Percentiles rank a stretch among this genome's conserved stretches.
These are phyloP conservation scores for Conticribra guillardii DNA, from an alignment of 108 stramenopile genomes.

Conservation along the genomic window DNA sequence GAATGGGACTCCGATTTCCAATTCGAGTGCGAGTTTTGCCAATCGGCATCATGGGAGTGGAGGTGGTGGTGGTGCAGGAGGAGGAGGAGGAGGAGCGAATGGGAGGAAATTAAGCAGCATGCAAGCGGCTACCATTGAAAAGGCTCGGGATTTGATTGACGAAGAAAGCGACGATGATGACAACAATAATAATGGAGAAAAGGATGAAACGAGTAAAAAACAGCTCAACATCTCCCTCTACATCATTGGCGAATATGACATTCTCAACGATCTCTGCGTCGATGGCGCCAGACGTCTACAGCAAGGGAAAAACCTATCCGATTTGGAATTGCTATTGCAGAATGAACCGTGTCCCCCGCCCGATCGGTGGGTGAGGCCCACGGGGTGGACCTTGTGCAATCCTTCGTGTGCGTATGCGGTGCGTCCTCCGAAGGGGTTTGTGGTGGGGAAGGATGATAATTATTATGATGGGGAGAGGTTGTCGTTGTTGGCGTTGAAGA, in stretches of 20 bases:
- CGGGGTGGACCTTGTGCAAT: constrained; percentile 49
- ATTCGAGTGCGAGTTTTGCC: background rate
- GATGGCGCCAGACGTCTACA: constrained; percentile 85
- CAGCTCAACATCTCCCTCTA: constrained; percentile 74
- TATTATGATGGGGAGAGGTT: too few species aligned
- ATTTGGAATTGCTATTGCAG: constrained; percentile 46
- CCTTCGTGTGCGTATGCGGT: constrained; percentile 42
- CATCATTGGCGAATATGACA: constrained; percentile 84
- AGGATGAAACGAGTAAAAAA: constrained; percentile 52
- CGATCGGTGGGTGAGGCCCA: constrained; percentile 44
- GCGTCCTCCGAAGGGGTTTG: constrained; percentile 41
- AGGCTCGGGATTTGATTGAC: constrained; percentile 88
- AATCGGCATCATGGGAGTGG: background rate
- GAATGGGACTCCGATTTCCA: constrained; percentile 7
- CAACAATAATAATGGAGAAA: background rate
- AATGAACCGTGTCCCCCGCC: constrained; percentile 50
- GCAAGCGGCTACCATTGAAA: constrained; percentile 85
- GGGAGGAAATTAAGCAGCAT: constrained; percentile 65
- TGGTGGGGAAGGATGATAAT: background rate
- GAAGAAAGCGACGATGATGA: constrained; percentile 31
- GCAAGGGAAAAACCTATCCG: constrained; percentile 55
- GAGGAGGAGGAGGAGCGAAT: background rate
- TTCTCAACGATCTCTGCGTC: constrained; percentile 84
- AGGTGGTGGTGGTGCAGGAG: background rate
- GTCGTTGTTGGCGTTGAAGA: background rate